Base-by-base conservation (phyloP, 139 green algal species). In the Klebsormidium nitens region DNA sequence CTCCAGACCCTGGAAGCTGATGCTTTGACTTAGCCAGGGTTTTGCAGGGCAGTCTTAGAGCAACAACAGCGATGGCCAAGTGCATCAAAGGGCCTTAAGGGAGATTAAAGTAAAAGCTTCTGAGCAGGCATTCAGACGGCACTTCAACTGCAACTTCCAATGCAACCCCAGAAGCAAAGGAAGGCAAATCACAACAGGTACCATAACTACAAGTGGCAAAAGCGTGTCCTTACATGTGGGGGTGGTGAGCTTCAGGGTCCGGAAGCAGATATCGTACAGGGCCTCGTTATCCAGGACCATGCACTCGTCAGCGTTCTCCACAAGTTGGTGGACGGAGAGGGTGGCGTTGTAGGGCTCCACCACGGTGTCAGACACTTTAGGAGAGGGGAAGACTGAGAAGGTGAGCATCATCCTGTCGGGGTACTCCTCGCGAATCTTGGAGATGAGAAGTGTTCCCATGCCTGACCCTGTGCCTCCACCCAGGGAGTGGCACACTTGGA, bases 281-380 rank as follows among this genome's bases (percentile, higher is more conserved):
- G 93, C 93, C 84, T 97, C 91, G 70, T 97, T 97, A 69, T 96
- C 90, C 0, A 99, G 86, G 40, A 99, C 89, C 89, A 99, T 96
- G 86, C 94, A 98, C 87, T 99, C 95, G 65, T 99, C 95, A 31
- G 95, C 95, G 71, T 98, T 98, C 89, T 99, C 95, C 52, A 99
- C 95, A 81, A 99, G 83, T 87, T 97, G 95, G 81, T 99, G 95
- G 3, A 99, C 94, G n/a, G 95, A 99, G 59, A 99, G 87, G 42
- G 95, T 99, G 73, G 94, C 95, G 74, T 99, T 99, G 89, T 99
- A 99, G 59, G 95, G 95, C 88, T 99, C 95, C 58, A 99, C 95
- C 36, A 99, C 95, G 6, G 94, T 98, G 86, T 99, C 95, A 31
- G 93, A 98, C 83, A 99, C 86, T 86, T 99, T 98, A 72, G 95